Evolutionary conservation across 2,329 filamentous ascomycete species (phyloP).

Genomic region (Diaporthe ampelina): DNA sequence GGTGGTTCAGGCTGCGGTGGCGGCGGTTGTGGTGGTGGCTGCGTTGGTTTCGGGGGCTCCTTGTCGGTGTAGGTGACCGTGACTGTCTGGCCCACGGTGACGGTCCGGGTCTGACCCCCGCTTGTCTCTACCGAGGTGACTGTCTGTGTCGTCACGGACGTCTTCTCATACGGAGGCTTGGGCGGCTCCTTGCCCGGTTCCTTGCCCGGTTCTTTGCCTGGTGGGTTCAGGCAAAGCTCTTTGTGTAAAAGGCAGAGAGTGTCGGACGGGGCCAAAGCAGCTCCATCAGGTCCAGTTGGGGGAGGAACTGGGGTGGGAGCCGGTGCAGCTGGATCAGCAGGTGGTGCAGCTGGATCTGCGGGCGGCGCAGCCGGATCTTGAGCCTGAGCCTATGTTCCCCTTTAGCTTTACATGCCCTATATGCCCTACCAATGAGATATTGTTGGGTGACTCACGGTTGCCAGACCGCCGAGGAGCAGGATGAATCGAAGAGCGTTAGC

Average conservation of each 20-base stretch:
- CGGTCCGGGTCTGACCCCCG: neutral
- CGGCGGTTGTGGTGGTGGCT: neutral
- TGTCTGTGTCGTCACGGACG: constrained; percentile 6
- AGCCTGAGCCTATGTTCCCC: neutral
- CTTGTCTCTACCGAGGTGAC: constrained; percentile 24
- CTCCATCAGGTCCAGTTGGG: neutral
- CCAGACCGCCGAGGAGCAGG: neutral
- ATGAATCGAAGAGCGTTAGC: neutral
- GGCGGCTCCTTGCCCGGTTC: neutral
- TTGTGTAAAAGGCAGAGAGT: constrained; percentile 27
- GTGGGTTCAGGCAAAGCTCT: constrained; percentile 3
- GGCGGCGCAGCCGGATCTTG: neutral
- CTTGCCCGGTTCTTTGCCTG: neutral
- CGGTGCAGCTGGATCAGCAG: neutral
- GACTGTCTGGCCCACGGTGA: constrained; percentile 9
- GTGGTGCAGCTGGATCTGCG: neutral
- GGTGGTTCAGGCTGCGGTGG: neutral
- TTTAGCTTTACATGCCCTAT: neutral
- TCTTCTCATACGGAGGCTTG: neutral
- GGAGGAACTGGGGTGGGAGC: neutral
- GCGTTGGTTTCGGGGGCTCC: neutral
- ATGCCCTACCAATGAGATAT: neutral
- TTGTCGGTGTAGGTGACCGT: constrained; percentile 10
- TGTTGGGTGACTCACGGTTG: neutral
- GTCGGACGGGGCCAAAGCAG: neutral